phyloP scores from a whole-genome alignment of 1,139 yeast species.

The Saccharomycopsis hybrid region DNA sequence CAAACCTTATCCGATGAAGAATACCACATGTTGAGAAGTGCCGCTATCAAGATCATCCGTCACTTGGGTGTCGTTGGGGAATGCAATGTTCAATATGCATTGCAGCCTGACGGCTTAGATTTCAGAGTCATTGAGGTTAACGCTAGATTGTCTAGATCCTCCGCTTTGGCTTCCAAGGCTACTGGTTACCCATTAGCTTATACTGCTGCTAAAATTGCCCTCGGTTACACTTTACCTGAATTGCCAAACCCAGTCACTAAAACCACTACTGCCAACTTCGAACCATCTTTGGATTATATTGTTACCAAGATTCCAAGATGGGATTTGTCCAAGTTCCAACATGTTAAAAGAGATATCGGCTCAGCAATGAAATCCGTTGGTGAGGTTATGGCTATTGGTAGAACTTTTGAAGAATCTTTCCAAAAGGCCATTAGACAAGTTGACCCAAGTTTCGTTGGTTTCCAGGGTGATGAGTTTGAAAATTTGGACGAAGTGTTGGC shows the following conservation, averaged over 20 bases:
- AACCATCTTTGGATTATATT: conserved; percentile 93
- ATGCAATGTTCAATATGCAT: conserved; percentile 96
- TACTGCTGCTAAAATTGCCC: conserved; percentile 95
- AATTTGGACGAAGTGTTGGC: conserved; percentile 73
- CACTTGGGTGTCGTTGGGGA: conserved; percentile 99
- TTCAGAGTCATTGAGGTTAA: conserved; percentile 96
- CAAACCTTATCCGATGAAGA: conserved; percentile 96
- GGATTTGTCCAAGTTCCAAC: conserved; percentile 94
- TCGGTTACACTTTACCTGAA: conserved; percentile 92
- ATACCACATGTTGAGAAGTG: conserved; percentile 94
- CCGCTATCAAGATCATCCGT: conserved; percentile 95
- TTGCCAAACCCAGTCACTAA: conserved; percentile 94
- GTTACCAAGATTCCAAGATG: conserved; percentile 98
- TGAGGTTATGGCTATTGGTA: conserved; percentile 98
- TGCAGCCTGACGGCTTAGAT: conserved; percentile 92
- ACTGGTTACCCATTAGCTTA: conserved; percentile 98
- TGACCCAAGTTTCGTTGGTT: conserved; percentile 85
- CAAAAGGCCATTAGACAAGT: conserved; percentile 97
- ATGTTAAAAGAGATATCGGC: conserved; percentile 87
- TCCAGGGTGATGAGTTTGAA: conserved; percentile 74
- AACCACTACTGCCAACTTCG: conserved; percentile 93
- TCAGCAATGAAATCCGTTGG: conserved; percentile 99
- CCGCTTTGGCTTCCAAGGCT: conserved; percentile 97
- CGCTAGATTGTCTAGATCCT: conserved; percentile 94
- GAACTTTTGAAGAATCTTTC: conserved; percentile 95